Evolutionary conservation across 305 asterid genomes (phyloP).

Genomic region (Fraxinus platypoda): DNA sequence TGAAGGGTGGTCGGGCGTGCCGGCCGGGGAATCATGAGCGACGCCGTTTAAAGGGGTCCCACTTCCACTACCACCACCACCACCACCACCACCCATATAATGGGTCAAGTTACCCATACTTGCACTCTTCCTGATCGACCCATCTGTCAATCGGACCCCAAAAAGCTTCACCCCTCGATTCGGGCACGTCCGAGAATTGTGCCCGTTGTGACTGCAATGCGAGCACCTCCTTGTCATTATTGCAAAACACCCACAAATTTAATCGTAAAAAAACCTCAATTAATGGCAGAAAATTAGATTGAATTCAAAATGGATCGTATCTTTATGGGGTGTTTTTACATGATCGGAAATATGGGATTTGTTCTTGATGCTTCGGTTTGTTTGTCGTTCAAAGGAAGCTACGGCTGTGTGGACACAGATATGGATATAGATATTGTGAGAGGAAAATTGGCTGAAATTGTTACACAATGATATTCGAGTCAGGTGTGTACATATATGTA

Average conservation of each 20-base stretch:
- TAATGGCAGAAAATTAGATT: not conserved
- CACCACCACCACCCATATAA: conserved; percentile 45
- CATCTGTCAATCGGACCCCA: conserved; percentile 98
- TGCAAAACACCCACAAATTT: not conserved
- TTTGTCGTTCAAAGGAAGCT: conserved; percentile 13
- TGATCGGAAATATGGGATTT: conserved; percentile 30
- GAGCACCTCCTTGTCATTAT: conserved; percentile 94
- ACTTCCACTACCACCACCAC: conserved; percentile 41
- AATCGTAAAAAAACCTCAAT: not conserved
- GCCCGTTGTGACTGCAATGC: conserved; percentile 99
- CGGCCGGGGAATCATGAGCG: conserved; percentile 70
- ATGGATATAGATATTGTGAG: conserved; percentile 17
- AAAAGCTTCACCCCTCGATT: conserved; percentile 94
- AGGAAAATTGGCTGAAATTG: conserved; percentile 23
- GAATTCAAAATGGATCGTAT: conserved; percentile 8
- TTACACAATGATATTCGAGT: conserved; percentile 34
- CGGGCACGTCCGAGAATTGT: conserved; percentile 94
- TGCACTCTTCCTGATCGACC: conserved; percentile 94
- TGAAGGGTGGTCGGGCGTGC: conserved; percentile 83
- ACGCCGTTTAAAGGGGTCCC: conserved; percentile 56
- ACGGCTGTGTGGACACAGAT: conserved; percentile 10
- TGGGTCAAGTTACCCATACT: conserved; percentile 99
- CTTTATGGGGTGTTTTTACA: conserved; percentile 20
- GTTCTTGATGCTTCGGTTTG: conserved; percentile 19
- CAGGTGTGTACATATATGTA: conserved; percentile 25